Evolutionary conservation across 1,139 yeast genomes (phyloP), one percentile per base, ranked within the genome.

Genomic region (Yamadazyma songkhlaensis): DNA sequence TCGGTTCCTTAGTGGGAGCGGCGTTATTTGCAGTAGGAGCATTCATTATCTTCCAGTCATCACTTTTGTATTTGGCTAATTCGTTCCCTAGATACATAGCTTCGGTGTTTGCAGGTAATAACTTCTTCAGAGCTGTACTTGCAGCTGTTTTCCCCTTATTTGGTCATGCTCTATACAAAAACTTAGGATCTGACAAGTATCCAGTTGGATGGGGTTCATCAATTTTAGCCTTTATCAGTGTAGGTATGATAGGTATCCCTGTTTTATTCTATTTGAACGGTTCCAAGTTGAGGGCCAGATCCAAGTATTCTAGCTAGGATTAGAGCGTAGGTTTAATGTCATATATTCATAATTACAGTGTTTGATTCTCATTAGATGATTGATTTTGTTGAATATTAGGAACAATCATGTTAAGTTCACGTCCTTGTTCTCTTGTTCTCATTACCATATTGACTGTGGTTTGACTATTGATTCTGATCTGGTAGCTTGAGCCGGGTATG

Each of bases 71-170:
- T 43, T 50, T 64, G 50, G 58, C 62, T 7, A 53, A 53, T 50
- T 44, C 51, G 2, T 72, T 66, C 51, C 60, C 54, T 37, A 56
- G 64, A 36, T 70, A 66, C 48, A 55, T 74, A 51, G 84, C 84
- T 0, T 77, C 84, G 4, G 81, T 76, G 3, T 77, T 74, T 54
- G 82, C 83, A 1, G 72, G 78, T 21, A 77, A 77, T 48, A 77
- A 69, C 10, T 60, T 77, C 37, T 67, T 68, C 47, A 65, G 84
- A 47, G 68, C 81, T 1, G 60, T 62, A 2, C 63, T 77, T 52
- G 86, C 81, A 0, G 79, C 79, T 26, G 75, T 74, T 4, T 81
- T 81, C 66, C 86, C 87, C 31, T 59, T 81, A 34, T 79, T 81
- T 51, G 84, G 81, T 4, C 54, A 60, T 34, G 66, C 72, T 2